phyloP scores from a whole-genome alignment of 495 filamentous ascomycete genomes.

The Neurospora tetraspora region DNA sequence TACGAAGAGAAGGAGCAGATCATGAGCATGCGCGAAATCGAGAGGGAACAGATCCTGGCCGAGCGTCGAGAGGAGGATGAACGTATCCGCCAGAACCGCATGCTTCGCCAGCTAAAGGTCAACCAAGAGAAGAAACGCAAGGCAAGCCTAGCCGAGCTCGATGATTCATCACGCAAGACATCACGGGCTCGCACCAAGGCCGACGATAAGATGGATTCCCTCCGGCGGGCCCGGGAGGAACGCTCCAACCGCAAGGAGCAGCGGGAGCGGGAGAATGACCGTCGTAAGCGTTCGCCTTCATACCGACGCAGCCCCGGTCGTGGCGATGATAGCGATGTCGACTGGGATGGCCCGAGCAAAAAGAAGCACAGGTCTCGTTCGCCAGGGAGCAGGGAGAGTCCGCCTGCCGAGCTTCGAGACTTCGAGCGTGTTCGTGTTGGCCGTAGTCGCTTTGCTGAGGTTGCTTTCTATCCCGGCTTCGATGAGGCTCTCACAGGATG shows the following conservation, averaged over 20 bases:
- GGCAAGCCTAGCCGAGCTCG: conserved; percentile 60
- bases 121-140: conserved; percentile 70
- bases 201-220: conserved; percentile 72
- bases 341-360: conserved; percentile 46
- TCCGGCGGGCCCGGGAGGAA: conserved; percentile 77
- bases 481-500: conserved; percentile 67
- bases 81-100: conserved; percentile 67
- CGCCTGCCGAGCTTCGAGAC: conserved; percentile 62
- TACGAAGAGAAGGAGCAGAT: conserved; percentile 72
- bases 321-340: conserved; percentile 72
- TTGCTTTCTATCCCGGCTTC: conserved; percentile 87
- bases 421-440: conserved; percentile 75
- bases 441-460: conserved; percentile 66
- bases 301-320: conserved; percentile 43
- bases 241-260: conserved; percentile 69
- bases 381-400: conserved; percentile 37
- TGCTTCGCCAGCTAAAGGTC: conserved; percentile 71
- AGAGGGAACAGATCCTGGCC: conserved; percentile 81
- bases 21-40: conserved; percentile 77
- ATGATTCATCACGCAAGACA: conserved; percentile 65
- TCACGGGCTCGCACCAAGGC: conserved; percentile 75
- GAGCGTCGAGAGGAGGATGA: conserved; percentile 77
- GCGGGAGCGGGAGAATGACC: conserved; percentile 55
- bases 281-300: conserved; percentile 40
- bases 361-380: conserved; percentile 34